Evolutionary conservation across 495 filamentous ascomycete species (phyloP).

Genomic region (Tuber microsphaerosporum): DNA sequence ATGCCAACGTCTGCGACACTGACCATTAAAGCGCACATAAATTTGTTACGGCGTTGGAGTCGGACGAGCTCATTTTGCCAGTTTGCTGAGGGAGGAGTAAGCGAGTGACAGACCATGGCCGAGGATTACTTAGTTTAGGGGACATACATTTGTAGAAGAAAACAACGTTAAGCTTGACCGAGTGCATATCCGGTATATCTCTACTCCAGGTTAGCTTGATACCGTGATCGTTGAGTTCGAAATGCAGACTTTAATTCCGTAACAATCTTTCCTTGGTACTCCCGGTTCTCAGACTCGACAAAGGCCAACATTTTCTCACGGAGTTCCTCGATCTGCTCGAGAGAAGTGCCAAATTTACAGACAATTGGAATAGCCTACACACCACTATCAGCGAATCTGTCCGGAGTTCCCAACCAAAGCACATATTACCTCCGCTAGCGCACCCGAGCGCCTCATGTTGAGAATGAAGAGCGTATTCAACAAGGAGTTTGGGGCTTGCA

Average conservation of each 20-base stretch:
- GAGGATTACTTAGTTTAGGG: slow-evolving; percentile 43
- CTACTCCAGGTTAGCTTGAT: slow-evolving; percentile 41
- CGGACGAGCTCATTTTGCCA: slow-evolving; percentile 87
- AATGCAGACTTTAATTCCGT: slow-evolving; percentile 60
- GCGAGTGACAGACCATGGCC: slow-evolving; percentile 46
- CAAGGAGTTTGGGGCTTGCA: slow-evolving; percentile 91
- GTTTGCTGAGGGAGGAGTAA: slow-evolving; percentile 22
- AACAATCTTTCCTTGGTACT: slow-evolving; percentile 82
- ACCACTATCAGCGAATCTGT: not conserved
- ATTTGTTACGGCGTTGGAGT: slow-evolving; percentile 84
- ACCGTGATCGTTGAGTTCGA: slow-evolving; percentile 40
- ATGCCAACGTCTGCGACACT: slow-evolving; percentile 69
- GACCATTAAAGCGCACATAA: slow-evolving; percentile 87
- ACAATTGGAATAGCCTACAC: slow-evolving; percentile 51
- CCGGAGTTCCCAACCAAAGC: not conserved
- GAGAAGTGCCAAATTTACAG: slow-evolving; percentile 81
- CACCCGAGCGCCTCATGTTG: slow-evolving; percentile 85
- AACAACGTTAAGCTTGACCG: slow-evolving; percentile 81
- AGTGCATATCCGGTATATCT: slow-evolving; percentile 49
- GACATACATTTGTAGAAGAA: slow-evolving; percentile 80
- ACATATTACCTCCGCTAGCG: slow-evolving; percentile 70
- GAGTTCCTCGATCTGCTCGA: slow-evolving; percentile 78
- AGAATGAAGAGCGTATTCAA: slow-evolving; percentile 90
- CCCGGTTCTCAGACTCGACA: slow-evolving; percentile 76
- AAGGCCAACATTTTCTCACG: slow-evolving; percentile 78